Conservation (phyloP, 441 rosid species). For the Raphanus hybrid region DNA sequence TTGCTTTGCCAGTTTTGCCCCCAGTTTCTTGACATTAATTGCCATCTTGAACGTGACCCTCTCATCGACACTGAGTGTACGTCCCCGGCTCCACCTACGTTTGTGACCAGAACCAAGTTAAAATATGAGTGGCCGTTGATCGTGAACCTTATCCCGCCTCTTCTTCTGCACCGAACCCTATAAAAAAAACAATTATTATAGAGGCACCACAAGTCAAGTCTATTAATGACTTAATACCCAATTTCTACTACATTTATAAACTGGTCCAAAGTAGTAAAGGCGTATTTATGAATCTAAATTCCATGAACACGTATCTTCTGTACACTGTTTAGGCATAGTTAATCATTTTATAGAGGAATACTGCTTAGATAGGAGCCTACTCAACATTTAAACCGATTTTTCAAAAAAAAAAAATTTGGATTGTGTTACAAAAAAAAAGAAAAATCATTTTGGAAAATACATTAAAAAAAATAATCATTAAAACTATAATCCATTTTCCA, state of each 20-base stretch:
- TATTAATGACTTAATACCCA: conserved; percentile 28
- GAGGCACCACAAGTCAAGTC: conserved; percentile 14
- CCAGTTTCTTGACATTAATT: conserved; percentile 74
- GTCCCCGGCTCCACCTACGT: conserved; percentile 78
- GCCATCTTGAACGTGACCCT: conserved; percentile 67
- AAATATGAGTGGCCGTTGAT: conserved; percentile 79
- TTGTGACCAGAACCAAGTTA: conserved; percentile 54
- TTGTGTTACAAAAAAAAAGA: no score
- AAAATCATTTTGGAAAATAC: no score
- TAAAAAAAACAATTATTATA: background rate
- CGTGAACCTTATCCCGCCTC: conserved; percentile 74
- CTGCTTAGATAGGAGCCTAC: no score
- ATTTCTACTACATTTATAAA: conserved; percentile 31
- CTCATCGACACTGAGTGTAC: conserved; percentile 58
- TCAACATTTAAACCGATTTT: no score
- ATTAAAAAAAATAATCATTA: no score
- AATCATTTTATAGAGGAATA: no score
- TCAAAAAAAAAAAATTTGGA: no score
- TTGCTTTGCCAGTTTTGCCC: conserved; percentile 85
- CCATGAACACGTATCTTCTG: background rate
- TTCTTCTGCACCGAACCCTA: conserved; percentile 45
- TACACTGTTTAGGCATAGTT: no score
- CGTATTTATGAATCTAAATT: conserved; percentile 18
- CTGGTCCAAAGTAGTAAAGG: conserved; percentile 34
- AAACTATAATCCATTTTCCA: no score